Base-by-base conservation (phyloP, 2,329 filamentous ascomycete species). In the Botrytis fragariae region DNA sequence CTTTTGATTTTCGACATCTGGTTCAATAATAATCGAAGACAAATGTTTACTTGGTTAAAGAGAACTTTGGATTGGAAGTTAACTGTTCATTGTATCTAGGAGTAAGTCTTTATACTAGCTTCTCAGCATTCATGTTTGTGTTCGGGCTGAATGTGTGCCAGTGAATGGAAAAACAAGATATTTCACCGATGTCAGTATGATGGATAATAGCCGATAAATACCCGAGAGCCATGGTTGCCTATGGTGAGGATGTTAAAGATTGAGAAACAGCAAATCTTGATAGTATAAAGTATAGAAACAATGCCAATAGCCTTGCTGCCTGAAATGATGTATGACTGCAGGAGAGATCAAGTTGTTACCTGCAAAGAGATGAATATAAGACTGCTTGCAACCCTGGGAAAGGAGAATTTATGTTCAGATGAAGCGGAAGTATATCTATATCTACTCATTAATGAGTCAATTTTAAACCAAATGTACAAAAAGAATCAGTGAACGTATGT, bases 351-450 rank as follows among this genome's bases (percentile, higher is more conserved):
- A 25, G 39, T 8, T 10, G 2, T 20, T 29, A 1, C 3, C 16
- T 42, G 7, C 7, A 63, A 42, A 29, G 16, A 20, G 16, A 20
- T 20, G 16, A 6, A 39, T 29, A 12, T 42, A 63, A n/a, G 16
- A 42, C 6, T 29, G 14, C 12, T n/a, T 9, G 25, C 25, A 4
- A 1, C 1, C 8, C 25, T 4, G 10, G 0, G 4, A 10, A n/a
- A n/a, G 16, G 10, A 20, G 25, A 62, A n/a, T 2, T 42, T 18
- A 10, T 18, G 14, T 29, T 37, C 1, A 42, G 4, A 1, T 20
- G 8, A n/a, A 18, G 20, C 1, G 10, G 14, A 42, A 25, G 7
- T 42, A 16, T 18, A 29, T 63, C 1, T 42, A 3, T 29, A 63
- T 42, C 25, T 42, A 6, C n/a, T 42, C 25, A 42, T 18, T 29